phyloP scores from a whole-genome alignment of 805 yeast species.

The Metschnikowia henanensis region DNA sequence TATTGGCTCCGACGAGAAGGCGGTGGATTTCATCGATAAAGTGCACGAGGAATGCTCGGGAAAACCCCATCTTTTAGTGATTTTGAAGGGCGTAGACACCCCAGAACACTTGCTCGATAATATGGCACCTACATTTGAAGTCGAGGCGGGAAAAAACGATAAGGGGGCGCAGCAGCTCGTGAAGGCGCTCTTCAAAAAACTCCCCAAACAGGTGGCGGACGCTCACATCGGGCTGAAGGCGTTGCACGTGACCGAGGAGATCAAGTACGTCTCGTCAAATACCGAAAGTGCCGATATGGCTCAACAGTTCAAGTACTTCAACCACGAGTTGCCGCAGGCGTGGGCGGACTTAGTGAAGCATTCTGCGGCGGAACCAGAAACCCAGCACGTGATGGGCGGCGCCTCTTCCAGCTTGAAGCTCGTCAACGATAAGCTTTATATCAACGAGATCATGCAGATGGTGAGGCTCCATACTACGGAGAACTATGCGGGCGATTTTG shows the following conservation, averaged over 20 bases:
- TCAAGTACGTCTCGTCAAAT: conserved; percentile 20
- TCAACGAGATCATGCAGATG: conserved; percentile 49
- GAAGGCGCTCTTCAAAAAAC: conserved; percentile 16
- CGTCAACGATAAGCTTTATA: conserved; percentile 47
- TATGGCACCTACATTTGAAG: conserved; percentile 23
- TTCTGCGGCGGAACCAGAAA: conserved; percentile 7
- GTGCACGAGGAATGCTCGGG: conserved; percentile 13
- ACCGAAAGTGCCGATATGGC: conserved; percentile 7
- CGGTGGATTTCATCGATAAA: conserved; percentile 27
- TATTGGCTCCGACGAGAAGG: conserved; percentile 27
- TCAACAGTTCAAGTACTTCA: conserved; percentile 27
- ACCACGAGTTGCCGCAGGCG: conserved; percentile 31
- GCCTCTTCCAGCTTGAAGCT: conserved; percentile 29
- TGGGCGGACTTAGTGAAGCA: conserved; percentile 33
- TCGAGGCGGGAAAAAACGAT: conserved; percentile 12
- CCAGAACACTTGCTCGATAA: conserved; percentile 29
- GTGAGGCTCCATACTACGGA: conserved; percentile 35
- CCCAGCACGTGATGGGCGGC: conserved; percentile 14
- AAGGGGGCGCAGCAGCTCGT: conserved; percentile 12
- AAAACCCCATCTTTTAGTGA: conserved; percentile 35
- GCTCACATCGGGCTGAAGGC: conserved; percentile 8
- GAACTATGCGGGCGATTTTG: conserved; percentile 22
- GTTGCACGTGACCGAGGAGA: conserved; percentile 26
- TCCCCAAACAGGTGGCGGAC: conserved; percentile 22
- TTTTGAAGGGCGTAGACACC: conserved; percentile 42